Percentiles rank a stretch among this genome's conserved stretches.
Evolutionary conservation across 306 rosid species (phyloP).

Genomic region (Pyrus communis): DNA sequence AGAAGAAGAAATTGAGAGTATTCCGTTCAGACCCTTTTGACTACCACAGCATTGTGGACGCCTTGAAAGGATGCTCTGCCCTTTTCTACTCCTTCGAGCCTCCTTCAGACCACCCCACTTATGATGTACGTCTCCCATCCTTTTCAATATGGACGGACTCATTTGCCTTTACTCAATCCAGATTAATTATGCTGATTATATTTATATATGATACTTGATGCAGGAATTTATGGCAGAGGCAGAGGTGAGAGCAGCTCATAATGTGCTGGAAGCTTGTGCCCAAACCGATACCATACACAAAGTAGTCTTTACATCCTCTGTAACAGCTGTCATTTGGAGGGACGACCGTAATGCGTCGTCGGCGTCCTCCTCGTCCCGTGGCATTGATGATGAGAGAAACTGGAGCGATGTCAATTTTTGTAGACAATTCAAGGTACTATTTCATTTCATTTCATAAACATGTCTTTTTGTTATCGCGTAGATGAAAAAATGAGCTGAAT

Average conservation of each 20-base stretch:
- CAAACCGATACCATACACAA: constrained; percentile 24
- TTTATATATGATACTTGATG: not conserved
- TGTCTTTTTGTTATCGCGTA: not conserved
- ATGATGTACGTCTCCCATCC: constrained; percentile 16
- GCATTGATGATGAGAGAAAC: constrained; percentile 20
- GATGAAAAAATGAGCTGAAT: no score
- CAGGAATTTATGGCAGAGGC: constrained; percentile 33
- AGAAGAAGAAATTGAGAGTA: constrained; percentile 12
- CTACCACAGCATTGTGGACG: constrained; percentile 25
- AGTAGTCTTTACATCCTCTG: constrained; percentile 29
- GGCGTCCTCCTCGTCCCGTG: not conserved
- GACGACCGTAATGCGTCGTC: constrained; percentile 6
- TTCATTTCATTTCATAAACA: no score
- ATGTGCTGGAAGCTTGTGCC: constrained; percentile 39
- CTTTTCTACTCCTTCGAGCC: constrained; percentile 31
- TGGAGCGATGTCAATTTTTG: constrained; percentile 34
- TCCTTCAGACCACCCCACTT: constrained; percentile 25
- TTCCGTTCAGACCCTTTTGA: constrained; percentile 20
- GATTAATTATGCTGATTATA: not conserved
- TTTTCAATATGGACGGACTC: not conserved
- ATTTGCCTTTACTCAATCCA: not conserved
- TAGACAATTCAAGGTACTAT: constrained; percentile 21
- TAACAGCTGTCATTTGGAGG: constrained; percentile 29
- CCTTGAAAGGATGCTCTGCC: constrained; percentile 26
- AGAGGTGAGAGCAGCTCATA: constrained; percentile 40